A percentile compares a stretch with the other conserved stretches of the same genome.
phyloP scores from a whole-genome alignment of 2,329 filamentous ascomycete genomes.

The Lomentospora prolificans region DNA sequence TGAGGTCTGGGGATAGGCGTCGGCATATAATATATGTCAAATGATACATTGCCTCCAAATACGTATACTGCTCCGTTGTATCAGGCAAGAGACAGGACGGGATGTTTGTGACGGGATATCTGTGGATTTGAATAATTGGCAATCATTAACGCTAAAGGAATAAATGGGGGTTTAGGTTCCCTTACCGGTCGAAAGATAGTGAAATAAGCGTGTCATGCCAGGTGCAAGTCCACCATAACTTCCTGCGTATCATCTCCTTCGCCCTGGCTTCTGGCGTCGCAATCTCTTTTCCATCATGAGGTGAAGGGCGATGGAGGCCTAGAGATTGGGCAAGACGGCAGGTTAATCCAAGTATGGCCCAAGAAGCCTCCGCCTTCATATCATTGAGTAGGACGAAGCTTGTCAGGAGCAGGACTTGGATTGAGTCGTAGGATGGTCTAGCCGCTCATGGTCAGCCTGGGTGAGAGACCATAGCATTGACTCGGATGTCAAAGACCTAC shows the following conservation, averaged over 20 bases:
- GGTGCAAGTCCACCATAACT: constrained; percentile 54
- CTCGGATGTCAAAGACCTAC: too few relatives aligned
- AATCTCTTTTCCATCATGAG: constrained; percentile 24
- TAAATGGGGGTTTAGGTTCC: constrained; percentile 10
- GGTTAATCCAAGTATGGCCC: constrained; percentile 54
- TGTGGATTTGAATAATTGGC: constrained; percentile 16
- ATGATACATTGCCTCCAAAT: constrained; percentile 56
- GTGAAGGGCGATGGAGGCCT: constrained; percentile 43
- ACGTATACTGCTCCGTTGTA: constrained; percentile 40
- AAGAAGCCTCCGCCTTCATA: constrained; percentile 61
- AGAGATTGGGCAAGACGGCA: constrained; percentile 57
- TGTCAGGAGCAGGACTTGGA: constrained; percentile 53
- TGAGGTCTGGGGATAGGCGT: constrained; percentile 44
- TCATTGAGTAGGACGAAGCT: constrained; percentile 57
- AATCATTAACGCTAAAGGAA: neutral
- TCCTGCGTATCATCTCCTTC: constrained; percentile 46
- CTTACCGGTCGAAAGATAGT: constrained; percentile 53
- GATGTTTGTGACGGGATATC: constrained; percentile 54
- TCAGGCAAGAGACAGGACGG: constrained; percentile 44
- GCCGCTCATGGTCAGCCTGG: too few relatives aligned
- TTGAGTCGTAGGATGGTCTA: constrained; percentile 54
- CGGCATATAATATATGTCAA: constrained; percentile 52
- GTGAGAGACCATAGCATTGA: too few relatives aligned
- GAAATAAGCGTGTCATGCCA: constrained; percentile 60
- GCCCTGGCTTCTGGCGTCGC: constrained; percentile 30